A percentile compares a stretch with the other conserved stretches of the same genome.
Evolutionary conservation across 2,329 filamentous ascomycete genomes (phyloP).

Genomic region (Cercospora beticola): DNA sequence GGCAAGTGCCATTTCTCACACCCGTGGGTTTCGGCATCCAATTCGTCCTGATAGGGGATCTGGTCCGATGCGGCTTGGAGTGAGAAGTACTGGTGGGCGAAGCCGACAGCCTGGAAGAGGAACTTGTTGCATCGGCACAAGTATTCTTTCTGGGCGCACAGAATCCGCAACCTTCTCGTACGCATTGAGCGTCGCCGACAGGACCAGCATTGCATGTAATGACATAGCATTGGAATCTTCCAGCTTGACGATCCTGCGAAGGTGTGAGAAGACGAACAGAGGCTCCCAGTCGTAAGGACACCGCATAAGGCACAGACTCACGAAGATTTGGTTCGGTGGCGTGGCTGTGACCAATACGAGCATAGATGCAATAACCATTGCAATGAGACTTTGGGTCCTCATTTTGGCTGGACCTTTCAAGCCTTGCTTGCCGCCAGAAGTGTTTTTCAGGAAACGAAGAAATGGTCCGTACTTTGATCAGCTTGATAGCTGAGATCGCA

Average conservation of each 20-base stretch:
- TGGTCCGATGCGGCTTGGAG: background rate
- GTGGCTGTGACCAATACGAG: background rate
- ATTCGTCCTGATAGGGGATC: background rate
- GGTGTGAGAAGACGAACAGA: background rate
- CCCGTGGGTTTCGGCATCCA: background rate
- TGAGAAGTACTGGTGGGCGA: background rate
- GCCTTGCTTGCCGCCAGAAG: background rate
- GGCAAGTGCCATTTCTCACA: background rate
- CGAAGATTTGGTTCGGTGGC: background rate
- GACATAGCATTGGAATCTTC: constrained; percentile 4
- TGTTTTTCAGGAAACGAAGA: background rate
- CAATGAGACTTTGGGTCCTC: background rate
- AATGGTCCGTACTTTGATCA: background rate
- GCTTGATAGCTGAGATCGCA: background rate
- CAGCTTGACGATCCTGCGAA: constrained; percentile 1
- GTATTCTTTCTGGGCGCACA: background rate
- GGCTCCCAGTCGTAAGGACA: too few species aligned
- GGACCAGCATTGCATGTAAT: background rate
- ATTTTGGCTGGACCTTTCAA: background rate
- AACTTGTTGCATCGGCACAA: background rate
- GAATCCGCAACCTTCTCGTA: background rate
- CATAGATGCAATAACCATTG: background rate
- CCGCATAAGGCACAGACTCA: background rate
- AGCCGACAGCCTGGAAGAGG: background rate
- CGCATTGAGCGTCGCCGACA: background rate